Conservation (phyloP, 345 rosid species). For the Syzygium jambos region DNA sequence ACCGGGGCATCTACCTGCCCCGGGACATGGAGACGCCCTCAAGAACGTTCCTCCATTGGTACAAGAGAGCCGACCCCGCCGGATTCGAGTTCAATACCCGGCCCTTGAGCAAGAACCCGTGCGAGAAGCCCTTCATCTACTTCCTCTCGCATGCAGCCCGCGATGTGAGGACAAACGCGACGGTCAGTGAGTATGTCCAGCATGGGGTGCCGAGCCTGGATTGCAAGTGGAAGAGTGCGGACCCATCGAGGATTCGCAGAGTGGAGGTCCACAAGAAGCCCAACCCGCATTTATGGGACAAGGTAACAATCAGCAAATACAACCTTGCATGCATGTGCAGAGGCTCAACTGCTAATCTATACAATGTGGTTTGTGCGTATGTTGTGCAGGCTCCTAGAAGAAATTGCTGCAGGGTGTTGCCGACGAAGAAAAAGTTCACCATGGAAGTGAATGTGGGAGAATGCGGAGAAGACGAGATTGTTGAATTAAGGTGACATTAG, state of each 20-base stretch:
- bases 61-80: conserved; percentile 12
- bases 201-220: conserved; percentile 1
- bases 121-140: conserved; percentile 49
- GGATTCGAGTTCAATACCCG: conserved; percentile 55
- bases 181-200: conserved; percentile 31
- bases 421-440: conserved; percentile 5
- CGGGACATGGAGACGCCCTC: conserved; percentile 45
- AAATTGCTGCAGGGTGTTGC: conserved; percentile 34
- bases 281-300: conserved; percentile 40
- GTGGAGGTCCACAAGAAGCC: conserved; percentile 35
- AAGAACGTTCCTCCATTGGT: conserved; percentile 61
- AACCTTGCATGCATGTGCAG: background rate
- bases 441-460: conserved; percentile 17
- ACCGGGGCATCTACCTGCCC: conserved; percentile 34
- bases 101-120: conserved; percentile 14
- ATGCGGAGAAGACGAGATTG: conserved; percentile 10
- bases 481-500: background rate
- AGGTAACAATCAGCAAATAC: conserved; percentile 13
- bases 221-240: conserved; percentile 32
- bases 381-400: conserved; percentile 37
- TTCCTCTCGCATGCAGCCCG: conserved; percentile 26
- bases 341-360: background rate
- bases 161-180: conserved; percentile 12
- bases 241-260: conserved; percentile 21
- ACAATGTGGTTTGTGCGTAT: background rate